These are phyloP conservation scores for Rhododendron ovatum DNA, from an alignment of 148 eudicot species.

Conservation along the genomic window DNA sequence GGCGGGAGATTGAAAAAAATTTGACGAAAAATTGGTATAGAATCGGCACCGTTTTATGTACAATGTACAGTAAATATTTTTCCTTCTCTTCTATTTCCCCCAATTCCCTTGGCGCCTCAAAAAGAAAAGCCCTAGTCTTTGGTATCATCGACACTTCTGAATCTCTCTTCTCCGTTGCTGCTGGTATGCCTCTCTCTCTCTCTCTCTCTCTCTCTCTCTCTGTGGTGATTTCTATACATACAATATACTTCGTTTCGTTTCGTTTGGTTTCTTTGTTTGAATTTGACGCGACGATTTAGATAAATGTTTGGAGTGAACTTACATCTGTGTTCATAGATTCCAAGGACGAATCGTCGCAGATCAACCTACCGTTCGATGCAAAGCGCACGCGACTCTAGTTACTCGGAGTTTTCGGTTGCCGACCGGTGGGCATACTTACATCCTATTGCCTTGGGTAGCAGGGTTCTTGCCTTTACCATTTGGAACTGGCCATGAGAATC, in stretches of 20 bases:
- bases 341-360: slow-evolving; percentile 28
- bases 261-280: neutral
- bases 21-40: no score
- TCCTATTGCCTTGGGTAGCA: slow-evolving; percentile 52
- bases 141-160: no score
- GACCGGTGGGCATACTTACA: slow-evolving; percentile 28
- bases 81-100: no score
- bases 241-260: neutral
- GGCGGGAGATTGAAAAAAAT: no score
- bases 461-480: slow-evolving; percentile 38
- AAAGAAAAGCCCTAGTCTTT: no score
- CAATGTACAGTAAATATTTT: no score
- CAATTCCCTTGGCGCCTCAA: no score
- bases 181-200: no score
- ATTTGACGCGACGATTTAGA: neutral
- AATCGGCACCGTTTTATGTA: no score
- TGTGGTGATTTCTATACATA: neutral
- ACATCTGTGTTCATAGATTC: slow-evolving; percentile 21
- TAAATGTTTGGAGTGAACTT: slow-evolving; percentile 18
- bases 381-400: slow-evolving; percentile 16
- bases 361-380: slow-evolving; percentile 1
- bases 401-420: slow-evolving; percentile 20
- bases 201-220: no score
- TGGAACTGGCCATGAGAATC: slow-evolving; percentile 51
- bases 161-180: no score